Evolutionary conservation across 805 yeast genomes (phyloP).

Genomic region (Starmerella khaoyaiensis): DNA sequence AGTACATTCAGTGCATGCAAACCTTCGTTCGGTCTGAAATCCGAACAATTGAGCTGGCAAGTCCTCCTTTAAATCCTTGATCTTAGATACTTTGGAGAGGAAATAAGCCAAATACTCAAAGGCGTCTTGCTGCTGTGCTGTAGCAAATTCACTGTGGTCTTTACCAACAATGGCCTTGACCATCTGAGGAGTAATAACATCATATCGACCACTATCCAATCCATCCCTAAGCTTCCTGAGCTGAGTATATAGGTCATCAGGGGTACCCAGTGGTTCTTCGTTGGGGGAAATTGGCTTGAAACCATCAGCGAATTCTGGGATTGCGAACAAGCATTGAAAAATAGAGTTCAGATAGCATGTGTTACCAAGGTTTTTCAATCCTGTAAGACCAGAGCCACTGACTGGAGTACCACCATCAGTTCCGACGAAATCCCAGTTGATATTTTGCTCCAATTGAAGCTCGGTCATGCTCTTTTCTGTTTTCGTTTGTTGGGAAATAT

Average conservation of each 20-base stretch:
- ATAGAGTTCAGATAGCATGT: conserved; percentile 82
- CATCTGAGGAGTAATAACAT: conserved; percentile 54
- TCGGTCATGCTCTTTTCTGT: conserved; percentile 85
- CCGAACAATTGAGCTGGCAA: conserved; percentile 45
- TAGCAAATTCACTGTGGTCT: conserved; percentile 67
- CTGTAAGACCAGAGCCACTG: conserved; percentile 68
- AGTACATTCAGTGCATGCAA: conserved; percentile 46
- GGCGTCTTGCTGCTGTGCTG: conserved; percentile 90
- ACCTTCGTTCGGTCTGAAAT: conserved; percentile 51
- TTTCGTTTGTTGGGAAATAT: conserved; percentile 41
- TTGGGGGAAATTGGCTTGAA: conserved; percentile 19
- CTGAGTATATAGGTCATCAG: conserved; percentile 59
- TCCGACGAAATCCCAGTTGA: conserved; percentile 86
- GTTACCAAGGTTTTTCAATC: conserved; percentile 81
- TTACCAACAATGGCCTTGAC: conserved; percentile 68
- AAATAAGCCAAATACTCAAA: conserved; percentile 72
- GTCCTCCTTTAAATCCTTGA: conserved; percentile 17
- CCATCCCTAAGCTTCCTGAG: conserved; percentile 72
- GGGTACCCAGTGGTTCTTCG: conserved; percentile 36
- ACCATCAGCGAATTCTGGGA: conserved; percentile 26
- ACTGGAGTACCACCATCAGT: conserved; percentile 46
- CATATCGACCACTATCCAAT: conserved; percentile 56
- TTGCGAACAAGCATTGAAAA: conserved; percentile 52
- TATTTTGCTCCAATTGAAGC: conserved; percentile 80
- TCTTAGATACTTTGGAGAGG: conserved; percentile 41